Percentiles rank a stretch among this genome's conserved stretches.
Evolutionary conservation across 495 filamentous ascomycete genomes (phyloP).

Genomic region (Bombardia bombarda): DNA sequence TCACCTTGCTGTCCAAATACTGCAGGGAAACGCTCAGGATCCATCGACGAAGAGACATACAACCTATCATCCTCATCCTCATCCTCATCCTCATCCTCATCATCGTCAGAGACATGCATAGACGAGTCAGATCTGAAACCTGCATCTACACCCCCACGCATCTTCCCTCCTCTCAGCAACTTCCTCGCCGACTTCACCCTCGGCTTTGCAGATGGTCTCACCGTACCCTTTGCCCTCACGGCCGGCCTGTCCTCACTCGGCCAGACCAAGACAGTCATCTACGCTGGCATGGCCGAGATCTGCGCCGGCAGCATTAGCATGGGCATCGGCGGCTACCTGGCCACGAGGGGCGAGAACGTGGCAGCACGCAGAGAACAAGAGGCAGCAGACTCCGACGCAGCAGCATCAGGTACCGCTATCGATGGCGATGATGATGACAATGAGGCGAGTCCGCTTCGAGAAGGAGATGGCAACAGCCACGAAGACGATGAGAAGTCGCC

Average conservation of each 20-base stretch:
- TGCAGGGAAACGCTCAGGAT: too few relatives aligned
- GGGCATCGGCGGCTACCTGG: conserved; percentile 63
- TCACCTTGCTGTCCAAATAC: too few relatives aligned
- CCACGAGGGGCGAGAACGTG: conserved; percentile 58
- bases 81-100: not conserved
- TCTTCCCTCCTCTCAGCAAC: conserved; percentile 13
- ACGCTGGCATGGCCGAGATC: conserved; percentile 61
- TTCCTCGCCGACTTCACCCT: conserved; percentile 36
- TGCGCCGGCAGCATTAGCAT: conserved; percentile 62
- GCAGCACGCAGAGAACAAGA: conserved; percentile 1
- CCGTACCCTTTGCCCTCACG: conserved; percentile 58
- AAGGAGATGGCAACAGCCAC: not conserved
- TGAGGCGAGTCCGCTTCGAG: not conserved
- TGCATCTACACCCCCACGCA: not conserved
- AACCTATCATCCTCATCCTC: not conserved
- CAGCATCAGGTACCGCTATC: not conserved
- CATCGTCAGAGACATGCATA: not conserved
- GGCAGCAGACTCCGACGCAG: not conserved
- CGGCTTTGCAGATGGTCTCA: conserved; percentile 58
- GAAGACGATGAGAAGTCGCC: not conserved
- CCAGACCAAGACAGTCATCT: conserved; percentile 56
- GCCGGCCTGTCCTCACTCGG: conserved; percentile 56
- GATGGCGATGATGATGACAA: not conserved
- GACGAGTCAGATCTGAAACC: not conserved
- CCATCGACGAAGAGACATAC: not conserved